phyloP scores from a whole-genome alignment of 139 green algal species.

The Chlamydomonas applanata region DNA sequence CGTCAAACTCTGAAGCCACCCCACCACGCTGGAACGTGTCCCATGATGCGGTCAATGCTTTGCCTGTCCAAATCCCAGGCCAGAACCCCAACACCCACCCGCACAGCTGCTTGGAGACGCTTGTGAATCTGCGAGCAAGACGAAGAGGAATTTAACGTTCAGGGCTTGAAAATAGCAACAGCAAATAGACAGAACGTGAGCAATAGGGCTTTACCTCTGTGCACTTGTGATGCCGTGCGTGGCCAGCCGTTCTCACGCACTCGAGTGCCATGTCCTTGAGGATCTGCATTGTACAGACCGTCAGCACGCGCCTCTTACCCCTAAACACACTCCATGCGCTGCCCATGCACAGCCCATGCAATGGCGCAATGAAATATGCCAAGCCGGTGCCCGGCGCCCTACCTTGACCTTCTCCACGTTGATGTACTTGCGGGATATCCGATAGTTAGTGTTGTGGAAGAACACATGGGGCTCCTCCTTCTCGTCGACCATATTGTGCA shows the following conservation, averaged over 20 bases:
- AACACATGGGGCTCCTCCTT: conserved; percentile 46
- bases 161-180: not conserved
- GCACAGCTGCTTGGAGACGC: conserved; percentile 36
- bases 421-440: conserved; percentile 48
- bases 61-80: not conserved
- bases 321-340: too few relatives aligned
- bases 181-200: not conserved
- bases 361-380: too few relatives aligned
- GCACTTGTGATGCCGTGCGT: conserved; percentile 49
- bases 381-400: too few relatives aligned
- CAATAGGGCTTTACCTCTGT: conserved; percentile 31
- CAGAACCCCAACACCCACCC: conserved; percentile 25
- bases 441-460: conserved; percentile 51
- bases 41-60: not conserved
- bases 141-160: too few relatives aligned
- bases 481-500: conserved; percentile 42
- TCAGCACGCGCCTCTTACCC: too few relatives aligned
- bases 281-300: conserved; percentile 20
- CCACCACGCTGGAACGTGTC: not conserved
- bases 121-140: conserved; percentile 34
- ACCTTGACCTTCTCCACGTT: conserved; percentile 54
- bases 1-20: not conserved
- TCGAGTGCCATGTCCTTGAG: conserved; percentile 38
- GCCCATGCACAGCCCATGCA: not conserved
- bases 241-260: conserved; percentile 31